Percentiles rank a stretch among this genome's conserved stretches.
Evolutionary conservation across 1,139 yeast genomes (phyloP).

Genomic region (Hemisphaericaspora lyxosophila): DNA sequence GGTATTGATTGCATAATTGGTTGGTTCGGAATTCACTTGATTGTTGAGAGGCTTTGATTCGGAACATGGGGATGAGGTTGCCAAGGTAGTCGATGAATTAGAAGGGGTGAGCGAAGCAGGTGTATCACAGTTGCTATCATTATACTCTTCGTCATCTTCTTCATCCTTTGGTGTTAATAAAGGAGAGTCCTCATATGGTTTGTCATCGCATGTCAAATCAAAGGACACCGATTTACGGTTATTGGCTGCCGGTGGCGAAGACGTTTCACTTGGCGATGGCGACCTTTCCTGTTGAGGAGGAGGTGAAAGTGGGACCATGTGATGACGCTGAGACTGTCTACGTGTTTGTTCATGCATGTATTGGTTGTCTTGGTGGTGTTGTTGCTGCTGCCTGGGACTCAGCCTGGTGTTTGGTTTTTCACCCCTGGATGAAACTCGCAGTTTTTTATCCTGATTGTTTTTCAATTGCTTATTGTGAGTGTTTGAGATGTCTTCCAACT

Average conservation of each 20-base stretch:
- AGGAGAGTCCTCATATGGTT: constrained; percentile 33
- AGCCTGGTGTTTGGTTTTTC: constrained; percentile 12
- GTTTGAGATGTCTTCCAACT: constrained; percentile 38
- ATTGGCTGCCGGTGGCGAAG: constrained; percentile 13
- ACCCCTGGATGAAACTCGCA: constrained; percentile 3
- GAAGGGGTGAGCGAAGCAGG: constrained; percentile 5
- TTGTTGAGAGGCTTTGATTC: not conserved
- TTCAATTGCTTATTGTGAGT: constrained; percentile 11
- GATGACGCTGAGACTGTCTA: constrained; percentile 1
- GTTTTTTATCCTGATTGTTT: constrained; percentile 13
- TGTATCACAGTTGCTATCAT: constrained; percentile 1
- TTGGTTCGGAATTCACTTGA: not conserved
- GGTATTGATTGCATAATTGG: constrained; percentile 17
- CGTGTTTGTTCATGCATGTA: constrained; percentile 2
- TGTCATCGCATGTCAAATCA: constrained; percentile 23
- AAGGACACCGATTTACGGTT: constrained; percentile 26
- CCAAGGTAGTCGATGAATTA: constrained; percentile 2
- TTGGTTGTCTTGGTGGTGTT: constrained; percentile 1
- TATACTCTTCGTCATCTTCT: constrained; percentile 33
- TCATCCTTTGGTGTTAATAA: constrained; percentile 47
- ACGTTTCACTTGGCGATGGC: constrained; percentile 23
- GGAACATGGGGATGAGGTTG: not conserved
- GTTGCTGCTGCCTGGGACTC: constrained; percentile 8
- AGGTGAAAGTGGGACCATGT: constrained; percentile 8
- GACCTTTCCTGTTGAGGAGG: constrained; percentile 24